Evolutionary conservation across 495 filamentous ascomycete species (phyloP).

Genomic region (Neurospora tetrasperma): DNA sequence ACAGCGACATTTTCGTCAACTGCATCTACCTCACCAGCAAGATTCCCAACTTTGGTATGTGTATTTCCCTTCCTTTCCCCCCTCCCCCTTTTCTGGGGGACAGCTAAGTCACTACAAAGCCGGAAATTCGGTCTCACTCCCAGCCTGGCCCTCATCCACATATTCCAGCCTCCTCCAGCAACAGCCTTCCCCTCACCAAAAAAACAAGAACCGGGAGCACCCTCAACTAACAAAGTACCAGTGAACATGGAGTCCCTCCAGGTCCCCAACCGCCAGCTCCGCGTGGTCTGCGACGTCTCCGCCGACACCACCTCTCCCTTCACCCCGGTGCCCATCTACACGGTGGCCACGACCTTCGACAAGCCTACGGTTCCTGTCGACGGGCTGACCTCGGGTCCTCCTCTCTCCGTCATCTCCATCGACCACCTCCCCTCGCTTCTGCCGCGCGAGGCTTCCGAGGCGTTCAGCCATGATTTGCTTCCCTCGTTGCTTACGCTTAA

Average conservation of each 20-base stretch:
- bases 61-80: background rate
- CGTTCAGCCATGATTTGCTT: constrained; percentile 69
- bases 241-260: constrained; percentile 61
- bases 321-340: constrained; percentile 71
- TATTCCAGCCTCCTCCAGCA: background rate
- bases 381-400: constrained; percentile 43
- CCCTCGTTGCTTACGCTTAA: constrained; percentile 72
- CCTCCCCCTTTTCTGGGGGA: background rate
- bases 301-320: constrained; percentile 48
- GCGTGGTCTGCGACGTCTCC: constrained; percentile 81
- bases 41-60: constrained; percentile 26
- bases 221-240: constrained; percentile 1
- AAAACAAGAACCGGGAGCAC: background rate
- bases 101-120: background rate
- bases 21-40: constrained; percentile 70
- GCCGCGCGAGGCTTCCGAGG: constrained; percentile 75
- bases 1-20: constrained; percentile 77
- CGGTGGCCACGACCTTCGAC: constrained; percentile 68
- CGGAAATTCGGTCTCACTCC: background rate
- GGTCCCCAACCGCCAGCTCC: constrained; percentile 58
- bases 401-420: constrained; percentile 71
- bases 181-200: no score
- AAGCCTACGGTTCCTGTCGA: constrained; percentile 72
- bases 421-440: constrained; percentile 85
- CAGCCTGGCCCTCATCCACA: background rate